Evolutionary conservation across 345 rosid genomes (phyloP).

Genomic region (Salix koriyanagi): DNA sequence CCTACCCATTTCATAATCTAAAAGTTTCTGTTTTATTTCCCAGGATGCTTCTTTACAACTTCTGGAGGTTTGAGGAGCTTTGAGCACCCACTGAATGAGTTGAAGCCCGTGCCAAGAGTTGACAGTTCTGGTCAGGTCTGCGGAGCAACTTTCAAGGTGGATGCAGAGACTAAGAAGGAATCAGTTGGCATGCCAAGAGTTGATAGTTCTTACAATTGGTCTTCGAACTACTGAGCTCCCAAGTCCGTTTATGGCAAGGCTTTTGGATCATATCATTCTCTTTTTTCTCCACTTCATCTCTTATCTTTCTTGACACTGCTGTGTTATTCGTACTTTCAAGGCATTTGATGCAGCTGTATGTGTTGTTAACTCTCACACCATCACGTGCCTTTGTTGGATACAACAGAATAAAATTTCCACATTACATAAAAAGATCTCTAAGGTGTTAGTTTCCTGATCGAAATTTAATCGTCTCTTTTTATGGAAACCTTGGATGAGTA

Average conservation of each 20-base stretch:
- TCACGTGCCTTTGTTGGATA: slow-evolving; percentile 16
- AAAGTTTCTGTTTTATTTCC: slow-evolving; percentile 12
- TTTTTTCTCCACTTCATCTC: neutral
- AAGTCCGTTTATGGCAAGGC: slow-evolving; percentile 6
- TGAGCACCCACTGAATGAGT: slow-evolving; percentile 74
- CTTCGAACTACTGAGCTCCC: slow-evolving; percentile 41
- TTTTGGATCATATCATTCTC: neutral
- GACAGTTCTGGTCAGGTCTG: slow-evolving; percentile 87
- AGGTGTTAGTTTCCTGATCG: neutral
- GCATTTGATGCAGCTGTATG: slow-evolving; percentile 19
- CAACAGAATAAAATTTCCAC: slow-evolving; percentile 26
- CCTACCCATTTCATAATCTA: neutral
- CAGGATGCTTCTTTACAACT: slow-evolving; percentile 90
- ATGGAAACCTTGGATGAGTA: neutral
- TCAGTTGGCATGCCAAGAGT: slow-evolving; percentile 73
- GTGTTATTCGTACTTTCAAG: neutral
- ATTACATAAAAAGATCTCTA: neutral
- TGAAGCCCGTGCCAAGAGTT: slow-evolving; percentile 89
- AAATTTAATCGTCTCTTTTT: neutral
- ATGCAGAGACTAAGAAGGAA: slow-evolving; percentile 68
- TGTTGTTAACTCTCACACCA: slow-evolving; percentile 28
- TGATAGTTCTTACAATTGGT: slow-evolving; percentile 93
- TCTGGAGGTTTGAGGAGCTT: slow-evolving; percentile 93
- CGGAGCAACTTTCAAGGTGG: slow-evolving; percentile 74
- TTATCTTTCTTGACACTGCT: slow-evolving; percentile 13